Evolutionary conservation across 176 grass and related monocot species (phyloP).

Genomic region (Paspalum vaginatum): DNA sequence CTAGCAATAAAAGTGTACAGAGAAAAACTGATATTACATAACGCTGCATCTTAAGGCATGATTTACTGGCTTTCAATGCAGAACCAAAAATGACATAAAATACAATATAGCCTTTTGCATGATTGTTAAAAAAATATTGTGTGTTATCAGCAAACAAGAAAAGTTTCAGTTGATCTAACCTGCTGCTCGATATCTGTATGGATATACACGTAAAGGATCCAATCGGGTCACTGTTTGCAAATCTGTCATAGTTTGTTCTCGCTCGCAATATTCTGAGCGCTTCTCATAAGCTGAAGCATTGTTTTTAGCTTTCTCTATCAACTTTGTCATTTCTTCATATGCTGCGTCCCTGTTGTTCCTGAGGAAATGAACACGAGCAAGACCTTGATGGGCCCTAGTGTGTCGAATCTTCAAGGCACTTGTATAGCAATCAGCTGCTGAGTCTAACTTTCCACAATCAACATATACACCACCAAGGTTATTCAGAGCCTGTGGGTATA

Average conservation of each 20-base stretch:
- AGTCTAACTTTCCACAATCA: slow-evolving; percentile 84
- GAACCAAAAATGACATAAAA: background rate
- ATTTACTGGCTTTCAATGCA: background rate
- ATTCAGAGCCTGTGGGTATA: slow-evolving; percentile 79
- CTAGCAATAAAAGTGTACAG: background rate
- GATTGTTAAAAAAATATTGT: background rate
- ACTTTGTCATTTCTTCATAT: slow-evolving; percentile 89
- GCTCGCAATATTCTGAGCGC: slow-evolving; percentile 83
- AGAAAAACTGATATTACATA: slow-evolving; percentile 2
- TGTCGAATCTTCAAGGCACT: slow-evolving; percentile 90
- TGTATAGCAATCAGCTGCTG: slow-evolving; percentile 91
- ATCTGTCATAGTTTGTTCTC: slow-evolving; percentile 80
- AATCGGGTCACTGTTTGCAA: slow-evolving; percentile 75
- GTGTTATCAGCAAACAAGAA: slow-evolving; percentile 21
- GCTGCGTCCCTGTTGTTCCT: slow-evolving; percentile 76
- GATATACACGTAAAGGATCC: slow-evolving; percentile 88
- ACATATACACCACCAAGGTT: slow-evolving; percentile 97
- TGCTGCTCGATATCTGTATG: slow-evolving; percentile 93
- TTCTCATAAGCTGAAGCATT: slow-evolving; percentile 97
- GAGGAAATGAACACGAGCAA: slow-evolving; percentile 85
- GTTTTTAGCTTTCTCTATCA: slow-evolving; percentile 85
- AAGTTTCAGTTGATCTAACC: slow-evolving; percentile 56
- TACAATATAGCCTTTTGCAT: background rate
- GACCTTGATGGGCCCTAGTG: slow-evolving; percentile 93
- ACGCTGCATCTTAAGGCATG: background rate